A percentile compares a stretch with the other conserved stretches of the same genome.
Evolutionary conservation across 2,329 filamentous ascomycete species (phyloP).

Genomic region (Botrytis porri): DNA sequence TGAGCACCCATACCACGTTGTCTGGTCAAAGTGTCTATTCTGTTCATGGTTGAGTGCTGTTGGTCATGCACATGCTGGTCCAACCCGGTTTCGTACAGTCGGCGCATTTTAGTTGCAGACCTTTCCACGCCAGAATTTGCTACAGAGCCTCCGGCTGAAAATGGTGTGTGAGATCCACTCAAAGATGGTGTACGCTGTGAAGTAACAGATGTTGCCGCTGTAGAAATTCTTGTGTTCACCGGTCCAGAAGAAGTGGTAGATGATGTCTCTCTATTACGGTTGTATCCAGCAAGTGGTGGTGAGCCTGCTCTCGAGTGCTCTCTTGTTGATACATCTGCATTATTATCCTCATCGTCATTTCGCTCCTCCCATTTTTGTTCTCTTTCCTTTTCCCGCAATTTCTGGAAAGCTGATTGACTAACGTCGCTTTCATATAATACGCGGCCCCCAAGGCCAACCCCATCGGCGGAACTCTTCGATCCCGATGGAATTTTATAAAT

Average conservation of each 20-base stretch:
- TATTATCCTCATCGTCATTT: conserved; percentile 35
- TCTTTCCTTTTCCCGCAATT: conserved; percentile 53
- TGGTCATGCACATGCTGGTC: conserved; percentile 78
- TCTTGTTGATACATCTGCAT: conserved; percentile 23
- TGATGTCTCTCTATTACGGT: conserved; percentile 77
- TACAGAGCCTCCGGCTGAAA: conserved; percentile 40
- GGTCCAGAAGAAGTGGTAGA: conserved; percentile 70
- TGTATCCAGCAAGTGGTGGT: conserved; percentile 60
- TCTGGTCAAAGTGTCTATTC: conserved; percentile 74
- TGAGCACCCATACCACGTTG: conserved; percentile 45
- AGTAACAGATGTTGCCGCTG: conserved; percentile 83
- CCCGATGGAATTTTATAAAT: conserved; percentile 75
- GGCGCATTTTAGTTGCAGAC: conserved; percentile 65
- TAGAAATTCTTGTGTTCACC: conserved; percentile 71
- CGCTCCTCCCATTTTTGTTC: conserved; percentile 41
- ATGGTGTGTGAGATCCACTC: conserved; percentile 49
- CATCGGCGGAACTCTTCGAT: conserved; percentile 42
- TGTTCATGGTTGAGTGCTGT: conserved; percentile 70
- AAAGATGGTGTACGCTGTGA: conserved; percentile 61
- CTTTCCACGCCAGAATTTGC: conserved; percentile 54
- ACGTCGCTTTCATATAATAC: conserved; percentile 86
- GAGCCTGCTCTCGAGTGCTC: conserved; percentile 50
- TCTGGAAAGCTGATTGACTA: conserved; percentile 78
- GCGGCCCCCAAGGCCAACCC: conserved; percentile 58
- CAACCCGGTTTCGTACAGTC: conserved; percentile 80